Evolutionary conservation across 225 moss, liverwort and hornwort species (phyloP).

Genomic region (Asterella californica): DNA sequence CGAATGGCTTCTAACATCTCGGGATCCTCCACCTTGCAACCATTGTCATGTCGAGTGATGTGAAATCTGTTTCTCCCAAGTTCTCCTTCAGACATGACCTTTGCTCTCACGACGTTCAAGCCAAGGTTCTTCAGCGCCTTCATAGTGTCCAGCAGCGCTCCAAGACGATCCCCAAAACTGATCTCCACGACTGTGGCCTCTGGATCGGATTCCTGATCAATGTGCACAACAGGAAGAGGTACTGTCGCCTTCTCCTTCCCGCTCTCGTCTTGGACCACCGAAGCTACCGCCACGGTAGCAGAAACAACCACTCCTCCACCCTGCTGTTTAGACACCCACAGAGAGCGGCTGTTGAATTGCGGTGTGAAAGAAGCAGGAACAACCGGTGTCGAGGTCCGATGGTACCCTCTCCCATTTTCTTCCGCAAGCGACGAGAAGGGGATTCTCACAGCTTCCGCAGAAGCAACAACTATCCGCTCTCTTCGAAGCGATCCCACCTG

Average conservation of each 20-base stretch:
- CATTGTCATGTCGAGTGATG: slow-evolving; percentile 72
- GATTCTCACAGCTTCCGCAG: not conserved
- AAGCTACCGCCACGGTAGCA: slow-evolving; percentile 32
- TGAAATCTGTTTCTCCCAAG: slow-evolving; percentile 61
- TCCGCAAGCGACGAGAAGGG: not conserved
- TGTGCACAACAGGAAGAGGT: slow-evolving; percentile 69
- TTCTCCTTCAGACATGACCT: slow-evolving; percentile 51
- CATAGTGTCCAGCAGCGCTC: slow-evolving; percentile 82
- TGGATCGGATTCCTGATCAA: slow-evolving; percentile 73
- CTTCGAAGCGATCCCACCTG: slow-evolving; percentile 2
- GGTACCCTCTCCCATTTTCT: not conserved
- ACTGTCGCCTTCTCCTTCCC: slow-evolving; percentile 27
- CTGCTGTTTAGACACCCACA: not conserved
- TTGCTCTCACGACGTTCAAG: slow-evolving; percentile 62
- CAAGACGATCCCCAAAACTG: slow-evolving; percentile 78
- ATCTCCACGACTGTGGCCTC: slow-evolving; percentile 75
- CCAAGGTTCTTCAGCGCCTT: slow-evolving; percentile 82
- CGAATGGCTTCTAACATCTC: slow-evolving; percentile 85
- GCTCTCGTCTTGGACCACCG: slow-evolving; percentile 31
- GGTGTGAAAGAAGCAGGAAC: slow-evolving; percentile 3
- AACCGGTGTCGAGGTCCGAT: not conserved
- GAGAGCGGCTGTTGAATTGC: not conserved
- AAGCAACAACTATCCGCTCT: not conserved
- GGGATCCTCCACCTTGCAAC: slow-evolving; percentile 79
- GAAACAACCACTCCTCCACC: slow-evolving; percentile 9